A percentile compares a stretch with the other conserved stretches of the same genome.
These are phyloP conservation scores for Pyrenochaeta sp. DNA, from an alignment of 2,329 filamentous ascomycete genomes.

Conservation along the genomic window DNA sequence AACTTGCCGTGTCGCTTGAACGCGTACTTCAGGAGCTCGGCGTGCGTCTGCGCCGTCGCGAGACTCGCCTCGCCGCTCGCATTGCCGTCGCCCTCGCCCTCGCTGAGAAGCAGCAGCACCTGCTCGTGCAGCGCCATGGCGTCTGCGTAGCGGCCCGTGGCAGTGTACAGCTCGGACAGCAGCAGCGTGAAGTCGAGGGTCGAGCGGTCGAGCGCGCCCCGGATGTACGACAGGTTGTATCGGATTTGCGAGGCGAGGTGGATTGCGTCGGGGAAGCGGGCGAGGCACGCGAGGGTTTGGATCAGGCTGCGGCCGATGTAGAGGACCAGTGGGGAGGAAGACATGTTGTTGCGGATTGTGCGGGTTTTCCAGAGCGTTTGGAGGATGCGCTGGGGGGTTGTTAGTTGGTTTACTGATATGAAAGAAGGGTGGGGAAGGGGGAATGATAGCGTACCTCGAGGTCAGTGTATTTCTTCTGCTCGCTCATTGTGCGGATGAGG, in stretches of 20 bases:
- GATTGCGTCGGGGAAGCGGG: slow-evolving; percentile 26
- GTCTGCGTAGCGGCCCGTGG: slow-evolving; percentile 25
- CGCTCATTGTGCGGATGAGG: slow-evolving; percentile 51
- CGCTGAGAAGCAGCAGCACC: slow-evolving; percentile 23
- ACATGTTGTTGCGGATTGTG: slow-evolving; percentile 27
- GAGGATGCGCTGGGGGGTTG: slow-evolving; percentile 44
- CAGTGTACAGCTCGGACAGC: slow-evolving; percentile 28
- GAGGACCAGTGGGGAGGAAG: slow-evolving; percentile 27
- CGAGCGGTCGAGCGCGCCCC: slow-evolving; percentile 24
- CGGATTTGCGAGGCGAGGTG: slow-evolving; percentile 30
- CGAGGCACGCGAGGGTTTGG: slow-evolving; percentile 27
- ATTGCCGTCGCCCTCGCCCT: slow-evolving; percentile 22
- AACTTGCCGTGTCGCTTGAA: slow-evolving; percentile 26
- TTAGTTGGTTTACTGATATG: too few species aligned
- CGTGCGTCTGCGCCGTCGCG: slow-evolving; percentile 16
- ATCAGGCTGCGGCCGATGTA: slow-evolving; percentile 30
- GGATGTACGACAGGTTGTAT: slow-evolving; percentile 30
- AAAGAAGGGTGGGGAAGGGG: too few species aligned
- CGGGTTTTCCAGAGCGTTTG: slow-evolving; percentile 42
- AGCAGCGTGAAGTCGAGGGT: slow-evolving; percentile 28
- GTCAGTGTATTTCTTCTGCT: slow-evolving; percentile 52
- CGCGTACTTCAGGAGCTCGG: slow-evolving; percentile 24
- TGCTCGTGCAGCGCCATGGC: slow-evolving; percentile 33
- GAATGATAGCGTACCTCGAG: too few species aligned
- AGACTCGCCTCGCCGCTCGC: slow-evolving; percentile 18